Evolutionary conservation across 345 rosid genomes (phyloP).

Genomic region (Rhodamnia argentea): DNA sequence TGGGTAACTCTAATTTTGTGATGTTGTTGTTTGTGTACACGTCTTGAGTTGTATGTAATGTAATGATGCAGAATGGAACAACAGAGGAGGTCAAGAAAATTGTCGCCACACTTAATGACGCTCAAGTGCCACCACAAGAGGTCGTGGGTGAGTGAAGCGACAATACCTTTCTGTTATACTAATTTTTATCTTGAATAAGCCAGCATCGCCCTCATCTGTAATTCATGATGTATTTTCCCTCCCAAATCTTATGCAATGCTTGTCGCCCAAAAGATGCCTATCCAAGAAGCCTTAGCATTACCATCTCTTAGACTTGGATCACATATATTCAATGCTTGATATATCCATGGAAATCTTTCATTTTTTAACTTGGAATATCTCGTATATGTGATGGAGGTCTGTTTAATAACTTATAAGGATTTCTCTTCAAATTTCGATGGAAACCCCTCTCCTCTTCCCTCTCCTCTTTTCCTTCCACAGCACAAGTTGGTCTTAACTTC

Average conservation of each 20-base stretch:
- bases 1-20: neutral
- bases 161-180: neutral
- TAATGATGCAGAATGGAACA: slow-evolving; percentile 64
- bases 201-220: neutral
- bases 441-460: neutral
- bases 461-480: neutral
- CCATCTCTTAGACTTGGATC: neutral
- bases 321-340: neutral
- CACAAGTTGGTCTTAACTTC: neutral
- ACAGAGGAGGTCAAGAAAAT: slow-evolving; percentile 89
- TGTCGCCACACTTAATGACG: slow-evolving; percentile 51
- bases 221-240: neutral
- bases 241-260: neutral
- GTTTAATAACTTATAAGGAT: neutral
- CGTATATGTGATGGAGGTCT: neutral
- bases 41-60: neutral
- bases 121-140: slow-evolving; percentile 61
- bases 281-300: neutral
- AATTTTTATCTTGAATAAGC: neutral
- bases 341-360: neutral
- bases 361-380: neutral
- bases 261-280: neutral
- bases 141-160: slow-evolving; percentile 51
- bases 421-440: neutral
- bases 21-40: neutral